Evolutionary conservation across 78 protist genomes (phyloP).

Genomic region (Cyanophora paradoxa): DNA sequence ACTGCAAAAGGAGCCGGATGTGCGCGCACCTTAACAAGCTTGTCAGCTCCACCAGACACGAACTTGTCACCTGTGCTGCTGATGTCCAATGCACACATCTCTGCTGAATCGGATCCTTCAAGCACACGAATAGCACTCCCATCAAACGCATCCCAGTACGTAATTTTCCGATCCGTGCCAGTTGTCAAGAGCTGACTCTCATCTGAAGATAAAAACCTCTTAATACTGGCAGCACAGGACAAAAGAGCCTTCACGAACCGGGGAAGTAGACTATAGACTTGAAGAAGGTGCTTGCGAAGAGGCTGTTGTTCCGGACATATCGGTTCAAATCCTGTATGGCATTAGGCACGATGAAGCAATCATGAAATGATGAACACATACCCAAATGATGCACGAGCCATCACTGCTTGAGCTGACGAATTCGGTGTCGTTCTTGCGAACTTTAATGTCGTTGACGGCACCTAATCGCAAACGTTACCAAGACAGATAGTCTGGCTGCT

Average conservation of each 20-base stretch:
- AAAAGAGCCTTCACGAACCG: too few relatives aligned
- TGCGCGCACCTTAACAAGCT: slow-evolving; percentile 32
- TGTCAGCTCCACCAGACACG: slow-evolving; percentile 46
- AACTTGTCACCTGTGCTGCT: slow-evolving; percentile 17
- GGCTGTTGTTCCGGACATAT: slow-evolving; percentile 3
- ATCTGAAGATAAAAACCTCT: too few relatives aligned
- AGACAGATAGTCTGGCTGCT: too few relatives aligned
- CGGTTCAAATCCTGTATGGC: neutral
- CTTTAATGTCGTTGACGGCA: slow-evolving; percentile 21
- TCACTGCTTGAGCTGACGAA: slow-evolving; percentile 48
- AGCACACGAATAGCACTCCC: slow-evolving; percentile 43
- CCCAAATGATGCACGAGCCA: slow-evolving; percentile 66
- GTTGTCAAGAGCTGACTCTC: slow-evolving; percentile 57
- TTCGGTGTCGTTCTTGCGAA: slow-evolving; percentile 35
- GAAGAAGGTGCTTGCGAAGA: slow-evolving; percentile 38
- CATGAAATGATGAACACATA: slow-evolving; percentile 10
- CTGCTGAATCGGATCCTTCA: slow-evolving; percentile 40
- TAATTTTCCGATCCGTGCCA: slow-evolving; percentile 60
- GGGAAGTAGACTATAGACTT: too few relatives aligned
- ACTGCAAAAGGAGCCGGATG: neutral
- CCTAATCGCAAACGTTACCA: too few relatives aligned
- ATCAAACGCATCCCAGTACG: slow-evolving; percentile 59
- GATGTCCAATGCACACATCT: slow-evolving; percentile 33
- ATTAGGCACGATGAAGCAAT: slow-evolving; percentile 27
- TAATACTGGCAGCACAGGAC: too few relatives aligned